Percentiles rank a stretch among this genome's conserved stretches.
Evolutionary conservation across 768 basidiomycete genomes (phyloP).

Genomic region (Boletus bicolor): DNA sequence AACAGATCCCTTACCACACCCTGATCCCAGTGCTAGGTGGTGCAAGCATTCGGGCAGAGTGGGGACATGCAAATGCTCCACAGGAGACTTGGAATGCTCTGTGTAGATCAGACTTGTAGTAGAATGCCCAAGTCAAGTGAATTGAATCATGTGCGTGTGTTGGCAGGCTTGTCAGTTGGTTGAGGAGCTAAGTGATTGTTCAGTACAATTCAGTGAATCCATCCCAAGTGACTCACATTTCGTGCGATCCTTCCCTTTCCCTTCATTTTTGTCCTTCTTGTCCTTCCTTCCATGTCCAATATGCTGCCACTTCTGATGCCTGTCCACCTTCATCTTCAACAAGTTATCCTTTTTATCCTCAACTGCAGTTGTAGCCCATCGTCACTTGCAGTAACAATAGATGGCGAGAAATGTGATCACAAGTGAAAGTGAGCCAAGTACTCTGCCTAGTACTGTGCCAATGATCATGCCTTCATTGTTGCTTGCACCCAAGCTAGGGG

Average conservation of each 20-base stretch:
- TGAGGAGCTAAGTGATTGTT: constrained; percentile 42
- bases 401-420: constrained; percentile 4
- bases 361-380: neutral
- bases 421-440: constrained; percentile 13
- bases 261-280: constrained; percentile 44
- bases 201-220: neutral
- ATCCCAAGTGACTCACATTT: constrained; percentile 23
- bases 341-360: constrained; percentile 25
- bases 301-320: constrained; percentile 77
- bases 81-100: constrained; percentile 14
- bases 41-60: constrained; percentile 35
- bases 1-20: constrained; percentile 53
- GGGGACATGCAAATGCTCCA: constrained; percentile 15
- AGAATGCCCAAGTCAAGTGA: constrained; percentile 51
- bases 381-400: constrained; percentile 5
- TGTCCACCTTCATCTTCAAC: constrained; percentile 42
- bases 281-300: constrained; percentile 73
- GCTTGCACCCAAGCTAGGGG: neutral
- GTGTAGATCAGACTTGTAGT: constrained; percentile 25
- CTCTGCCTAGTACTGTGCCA: constrained; percentile 11
- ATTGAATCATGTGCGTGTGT: constrained; percentile 54
- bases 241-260: constrained; percentile 35
- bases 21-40: constrained; percentile 31
- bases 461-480: constrained; percentile 12
- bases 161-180: constrained; percentile 32